Conservation (phyloP, 2,329 filamentous ascomycete genomes). For the Colletotrichum sp. region DNA sequence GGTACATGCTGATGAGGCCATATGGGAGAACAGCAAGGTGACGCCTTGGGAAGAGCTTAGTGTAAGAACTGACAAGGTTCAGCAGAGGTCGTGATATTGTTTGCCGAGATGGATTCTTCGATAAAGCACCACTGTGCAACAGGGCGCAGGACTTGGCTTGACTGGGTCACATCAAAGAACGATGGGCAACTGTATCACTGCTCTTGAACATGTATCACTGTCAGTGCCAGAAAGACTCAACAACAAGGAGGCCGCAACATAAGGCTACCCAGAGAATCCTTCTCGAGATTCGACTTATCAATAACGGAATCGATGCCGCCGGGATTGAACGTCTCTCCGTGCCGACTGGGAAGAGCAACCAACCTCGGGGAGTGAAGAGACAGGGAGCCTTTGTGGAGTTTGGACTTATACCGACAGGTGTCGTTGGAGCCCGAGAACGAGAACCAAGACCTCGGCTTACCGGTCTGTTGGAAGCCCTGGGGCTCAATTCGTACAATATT, state of each 20-base stretch:
- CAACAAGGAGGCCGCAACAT: neutral
- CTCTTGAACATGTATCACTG: neutral
- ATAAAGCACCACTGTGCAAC: neutral
- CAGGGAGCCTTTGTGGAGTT: neutral
- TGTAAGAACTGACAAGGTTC: neutral
- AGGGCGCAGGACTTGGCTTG: neutral
- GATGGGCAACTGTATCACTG: neutral
- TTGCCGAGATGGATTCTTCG: neutral
- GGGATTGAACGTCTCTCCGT: neutral
- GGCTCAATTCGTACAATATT: neutral
- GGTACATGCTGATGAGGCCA: constrained; percentile 35
- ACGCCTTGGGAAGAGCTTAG: constrained; percentile 22
- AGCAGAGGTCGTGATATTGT: neutral
- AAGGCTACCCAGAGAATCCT: neutral
- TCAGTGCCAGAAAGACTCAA: neutral
- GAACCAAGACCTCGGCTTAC: neutral
- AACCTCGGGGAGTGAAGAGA: neutral
- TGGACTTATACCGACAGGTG: neutral
- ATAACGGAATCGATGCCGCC: neutral
- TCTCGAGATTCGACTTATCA: neutral
- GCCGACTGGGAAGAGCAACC: neutral
- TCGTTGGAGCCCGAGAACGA: neutral
- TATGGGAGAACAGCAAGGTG: neutral
- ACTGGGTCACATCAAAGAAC: neutral
- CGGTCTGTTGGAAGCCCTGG: neutral